phyloP scores from a whole-genome alignment of 768 basidiomycete genomes.

The Suillus hirtellus region DNA sequence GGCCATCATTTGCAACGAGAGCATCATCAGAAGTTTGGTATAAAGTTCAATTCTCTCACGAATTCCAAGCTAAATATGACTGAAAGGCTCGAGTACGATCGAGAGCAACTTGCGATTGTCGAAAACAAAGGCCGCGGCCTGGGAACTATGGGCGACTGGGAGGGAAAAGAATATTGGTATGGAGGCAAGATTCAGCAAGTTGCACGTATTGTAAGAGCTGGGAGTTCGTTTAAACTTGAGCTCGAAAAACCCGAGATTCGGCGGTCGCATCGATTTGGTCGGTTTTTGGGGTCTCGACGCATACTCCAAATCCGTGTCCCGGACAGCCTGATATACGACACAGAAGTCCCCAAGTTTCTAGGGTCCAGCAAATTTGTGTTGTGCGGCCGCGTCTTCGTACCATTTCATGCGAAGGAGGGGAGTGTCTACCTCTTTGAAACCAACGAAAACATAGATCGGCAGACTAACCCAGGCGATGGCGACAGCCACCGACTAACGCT shows the following conservation, averaged over 20 bases:
- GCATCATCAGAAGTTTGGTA: constrained; percentile 26
- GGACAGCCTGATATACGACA: constrained; percentile 35
- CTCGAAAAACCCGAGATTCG: constrained; percentile 59
- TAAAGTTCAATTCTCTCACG: neutral
- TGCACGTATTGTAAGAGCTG: constrained; percentile 37
- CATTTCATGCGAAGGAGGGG: constrained; percentile 65
- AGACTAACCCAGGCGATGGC: constrained; percentile 35
- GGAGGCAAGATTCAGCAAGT: constrained; percentile 70
- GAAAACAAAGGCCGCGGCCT: constrained; percentile 59
- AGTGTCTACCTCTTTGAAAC: constrained; percentile 63
- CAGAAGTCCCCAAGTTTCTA: constrained; percentile 33
- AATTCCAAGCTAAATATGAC: neutral
- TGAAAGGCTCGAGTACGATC: constrained; percentile 52
- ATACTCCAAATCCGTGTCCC: constrained; percentile 58
- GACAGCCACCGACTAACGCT: constrained; percentile 52
- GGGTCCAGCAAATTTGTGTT: constrained; percentile 53
- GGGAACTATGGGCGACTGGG: constrained; percentile 59
- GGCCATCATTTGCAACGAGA: neutral
- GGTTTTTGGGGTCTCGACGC: constrained; percentile 63
- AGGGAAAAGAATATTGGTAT: constrained; percentile 56
- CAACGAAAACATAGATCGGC: constrained; percentile 47
- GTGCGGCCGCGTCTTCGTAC: constrained; percentile 62
- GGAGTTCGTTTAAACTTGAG: constrained; percentile 34
- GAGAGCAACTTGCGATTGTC: constrained; percentile 61
- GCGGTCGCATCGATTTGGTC: constrained; percentile 64